phyloP scores from a whole-genome alignment of 805 yeast genomes.

The Lachancea mirantina region DNA sequence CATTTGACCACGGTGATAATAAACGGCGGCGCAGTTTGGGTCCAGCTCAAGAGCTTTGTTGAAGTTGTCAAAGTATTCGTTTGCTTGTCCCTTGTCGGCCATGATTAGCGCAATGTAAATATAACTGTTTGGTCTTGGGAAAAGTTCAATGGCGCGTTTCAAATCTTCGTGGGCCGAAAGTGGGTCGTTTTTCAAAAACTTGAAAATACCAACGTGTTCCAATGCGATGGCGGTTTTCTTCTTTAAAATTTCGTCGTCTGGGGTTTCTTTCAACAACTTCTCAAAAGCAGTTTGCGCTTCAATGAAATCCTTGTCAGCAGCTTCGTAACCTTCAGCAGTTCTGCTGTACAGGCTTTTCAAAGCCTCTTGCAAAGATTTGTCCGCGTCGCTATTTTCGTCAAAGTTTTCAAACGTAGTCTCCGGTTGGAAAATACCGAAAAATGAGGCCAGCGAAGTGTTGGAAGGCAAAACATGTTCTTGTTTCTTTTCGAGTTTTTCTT shows the following conservation, averaged over 20 bases:
- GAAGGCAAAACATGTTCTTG: slow-evolving; percentile 57
- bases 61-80: slow-evolving; percentile 62
- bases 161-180: slow-evolving; percentile 57
- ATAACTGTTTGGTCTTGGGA: slow-evolving; percentile 76
- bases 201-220: slow-evolving; percentile 78
- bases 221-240: slow-evolving; percentile 58
- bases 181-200: slow-evolving; percentile 71
- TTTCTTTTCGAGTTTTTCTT: slow-evolving; percentile 40
- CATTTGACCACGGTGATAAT: slow-evolving; percentile 93
- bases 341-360: slow-evolving; percentile 46
- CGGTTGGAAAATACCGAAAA: slow-evolving; percentile 74
- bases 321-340: slow-evolving; percentile 33
- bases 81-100: slow-evolving; percentile 74
- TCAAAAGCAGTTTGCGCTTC: slow-evolving; percentile 50
- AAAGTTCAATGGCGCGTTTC: slow-evolving; percentile 53
- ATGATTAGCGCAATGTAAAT: slow-evolving; percentile 73
- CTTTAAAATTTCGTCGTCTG: slow-evolving; percentile 24
- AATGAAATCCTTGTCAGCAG: slow-evolving; percentile 37
- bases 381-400: slow-evolving; percentile 52
- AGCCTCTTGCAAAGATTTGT: slow-evolving; percentile 58
- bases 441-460: slow-evolving; percentile 74
- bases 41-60: slow-evolving; percentile 61
- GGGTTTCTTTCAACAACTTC: slow-evolving; percentile 19
- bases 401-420: slow-evolving; percentile 44
- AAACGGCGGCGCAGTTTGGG: slow-evolving; percentile 69